phyloP scores from a whole-genome alignment of 345 rosid species.

The Murraya koenigii region DNA sequence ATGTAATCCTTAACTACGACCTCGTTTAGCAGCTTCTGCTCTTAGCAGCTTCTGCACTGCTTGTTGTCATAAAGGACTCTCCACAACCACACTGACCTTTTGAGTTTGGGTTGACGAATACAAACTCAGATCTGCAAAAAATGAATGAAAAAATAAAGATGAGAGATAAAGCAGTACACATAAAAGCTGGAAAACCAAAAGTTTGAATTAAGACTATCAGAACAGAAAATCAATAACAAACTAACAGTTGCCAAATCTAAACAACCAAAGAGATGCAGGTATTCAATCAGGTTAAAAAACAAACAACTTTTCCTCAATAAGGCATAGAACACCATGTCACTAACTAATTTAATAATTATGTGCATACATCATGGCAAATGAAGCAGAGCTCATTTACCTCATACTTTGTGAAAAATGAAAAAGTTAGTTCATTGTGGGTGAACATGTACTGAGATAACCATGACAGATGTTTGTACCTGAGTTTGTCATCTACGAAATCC shows the following conservation, averaged over 20 bases:
- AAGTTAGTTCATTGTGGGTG: background rate
- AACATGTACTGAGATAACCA: background rate
- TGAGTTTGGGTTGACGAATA: slow-evolving; percentile 85
- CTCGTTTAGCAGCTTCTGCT: slow-evolving; percentile 36
- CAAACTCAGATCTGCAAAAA: slow-evolving; percentile 66
- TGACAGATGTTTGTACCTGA: slow-evolving; percentile 41
- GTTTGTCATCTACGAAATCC: slow-evolving; percentile 86
- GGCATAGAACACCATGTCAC: background rate
- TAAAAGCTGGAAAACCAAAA: background rate
- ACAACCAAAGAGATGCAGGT: background rate
- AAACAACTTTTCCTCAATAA: background rate
- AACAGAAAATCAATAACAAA: background rate
- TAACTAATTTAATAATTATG: background rate
- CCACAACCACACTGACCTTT: slow-evolving; percentile 94
- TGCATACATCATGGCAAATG: background rate
- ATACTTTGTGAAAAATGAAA: background rate
- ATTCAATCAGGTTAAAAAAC: background rate
- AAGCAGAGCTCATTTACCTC: background rate
- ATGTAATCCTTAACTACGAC: slow-evolving; percentile 6
- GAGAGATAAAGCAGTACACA: background rate
- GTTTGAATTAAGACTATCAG: background rate
- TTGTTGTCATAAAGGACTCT: slow-evolving; percentile 79
- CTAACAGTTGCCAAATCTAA: background rate
- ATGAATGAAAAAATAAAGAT: background rate
- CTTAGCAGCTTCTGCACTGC: slow-evolving; percentile 37